These are phyloP conservation scores for Paracoccidioides brasiliensis DNA, from an alignment of 2,329 filamentous ascomycete species.

Conservation along the genomic window DNA sequence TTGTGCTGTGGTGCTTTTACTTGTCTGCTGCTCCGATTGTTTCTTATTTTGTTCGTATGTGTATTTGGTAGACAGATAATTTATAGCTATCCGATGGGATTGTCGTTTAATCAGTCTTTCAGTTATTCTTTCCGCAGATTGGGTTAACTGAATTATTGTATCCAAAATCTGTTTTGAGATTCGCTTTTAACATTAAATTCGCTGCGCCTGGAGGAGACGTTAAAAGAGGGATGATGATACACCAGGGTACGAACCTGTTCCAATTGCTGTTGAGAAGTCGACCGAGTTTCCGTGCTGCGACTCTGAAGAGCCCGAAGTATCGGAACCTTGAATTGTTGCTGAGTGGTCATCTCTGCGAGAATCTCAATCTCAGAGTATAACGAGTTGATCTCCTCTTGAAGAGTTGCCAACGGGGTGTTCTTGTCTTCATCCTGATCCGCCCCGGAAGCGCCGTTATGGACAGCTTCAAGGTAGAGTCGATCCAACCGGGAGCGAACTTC, in stretches of 20 bases:
- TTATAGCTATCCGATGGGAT: constrained; percentile 24
- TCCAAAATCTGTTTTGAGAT: constrained; percentile 18
- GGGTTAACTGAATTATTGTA: constrained; percentile 22
- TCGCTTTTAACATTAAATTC: constrained; percentile 9
- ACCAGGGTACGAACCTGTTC: constrained; percentile 19
- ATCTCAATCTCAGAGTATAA: constrained; percentile 29
- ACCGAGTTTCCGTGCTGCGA: constrained; percentile 19
- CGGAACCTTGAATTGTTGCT: constrained; percentile 30
- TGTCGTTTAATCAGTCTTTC: constrained; percentile 21
- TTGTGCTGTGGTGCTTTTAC: constrained; percentile 8
- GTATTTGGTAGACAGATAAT: constrained; percentile 20
- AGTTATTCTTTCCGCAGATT: constrained; percentile 18
- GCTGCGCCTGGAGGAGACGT: constrained; percentile 17
- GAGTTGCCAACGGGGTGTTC: constrained; percentile 11
- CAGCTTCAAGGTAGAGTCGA: constrained; percentile 25
- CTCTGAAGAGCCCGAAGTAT: constrained; percentile 25
- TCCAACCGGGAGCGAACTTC: constrained; percentile 29
- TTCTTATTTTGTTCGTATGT: constrained; percentile 18
- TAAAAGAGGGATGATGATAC: constrained; percentile 18
- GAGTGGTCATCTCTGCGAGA: constrained; percentile 30
- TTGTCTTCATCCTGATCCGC: neutral
- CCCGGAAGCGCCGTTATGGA: neutral
- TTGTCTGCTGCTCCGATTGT: constrained; percentile 10
- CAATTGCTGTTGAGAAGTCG: constrained; percentile 21
- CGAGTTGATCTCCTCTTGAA: constrained; percentile 27